Percentiles rank a stretch among this genome's conserved stretches.
phyloP scores from a whole-genome alignment of 108 stramenopile species.

The Schizochytrium sp. region DNA sequence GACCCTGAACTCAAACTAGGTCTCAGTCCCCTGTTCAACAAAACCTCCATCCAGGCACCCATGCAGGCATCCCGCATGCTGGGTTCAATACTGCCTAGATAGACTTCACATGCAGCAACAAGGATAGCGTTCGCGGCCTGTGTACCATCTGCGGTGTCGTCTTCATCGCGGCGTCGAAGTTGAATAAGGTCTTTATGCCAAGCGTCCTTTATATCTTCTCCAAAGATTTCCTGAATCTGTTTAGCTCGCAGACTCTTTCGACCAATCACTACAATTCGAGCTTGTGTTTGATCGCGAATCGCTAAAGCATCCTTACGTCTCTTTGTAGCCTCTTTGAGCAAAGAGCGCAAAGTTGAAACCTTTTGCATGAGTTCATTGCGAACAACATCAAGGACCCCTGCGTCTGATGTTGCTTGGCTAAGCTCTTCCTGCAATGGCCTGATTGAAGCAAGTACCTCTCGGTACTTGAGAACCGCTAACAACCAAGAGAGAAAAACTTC shows the following conservation, averaged over 20 bases:
- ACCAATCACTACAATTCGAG: background rate
- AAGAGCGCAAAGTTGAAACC: background rate
- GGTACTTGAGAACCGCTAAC: conserved; percentile 17
- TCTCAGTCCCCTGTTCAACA: conserved; percentile 8
- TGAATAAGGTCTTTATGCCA: conserved; percentile 21
- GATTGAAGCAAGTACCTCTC: background rate
- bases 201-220: background rate
- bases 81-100: background rate
- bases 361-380: conserved; percentile 23
- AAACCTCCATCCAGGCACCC: conserved; percentile 31
- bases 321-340: no score
- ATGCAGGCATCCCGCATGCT: background rate
- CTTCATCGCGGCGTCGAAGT: conserved; percentile 45
- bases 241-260: background rate
- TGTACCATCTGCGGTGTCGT: conserved; percentile 48
- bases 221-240: conserved; percentile 15
- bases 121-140: conserved; percentile 43
- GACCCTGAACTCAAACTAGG: conserved; percentile 20
- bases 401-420: background rate
- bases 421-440: conserved; percentile 25
- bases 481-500: background rate
- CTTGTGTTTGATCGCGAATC: background rate
- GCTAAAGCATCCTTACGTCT: no score
- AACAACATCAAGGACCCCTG: background rate
- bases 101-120: conserved; percentile 6